Evolutionary conservation across 1,139 yeast species (phyloP).

Genomic region (Lodderomyces beijingensis): DNA sequence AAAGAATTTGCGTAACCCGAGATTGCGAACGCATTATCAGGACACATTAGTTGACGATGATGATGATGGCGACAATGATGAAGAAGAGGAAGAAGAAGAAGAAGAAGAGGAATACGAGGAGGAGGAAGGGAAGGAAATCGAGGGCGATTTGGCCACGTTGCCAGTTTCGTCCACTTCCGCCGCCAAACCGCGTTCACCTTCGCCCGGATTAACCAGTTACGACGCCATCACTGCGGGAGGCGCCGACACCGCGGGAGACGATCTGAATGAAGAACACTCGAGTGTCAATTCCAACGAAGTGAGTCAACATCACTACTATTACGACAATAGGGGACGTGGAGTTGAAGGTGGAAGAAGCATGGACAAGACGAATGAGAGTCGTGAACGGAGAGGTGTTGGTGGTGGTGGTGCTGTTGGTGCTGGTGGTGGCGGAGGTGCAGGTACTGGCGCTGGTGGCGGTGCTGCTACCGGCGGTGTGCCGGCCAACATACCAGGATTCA

Average conservation of each 20-base stretch:
- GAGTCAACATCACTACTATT: background rate
- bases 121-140: constrained; percentile 1
- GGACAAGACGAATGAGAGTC: too few relatives aligned
- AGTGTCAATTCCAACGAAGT: background rate
- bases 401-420: constrained; percentile 2
- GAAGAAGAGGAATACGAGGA: background rate
- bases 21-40: constrained; percentile 34
- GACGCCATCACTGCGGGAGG: too few relatives aligned
- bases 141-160: background rate
- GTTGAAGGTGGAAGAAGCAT: background rate
- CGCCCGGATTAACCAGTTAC: too few relatives aligned
- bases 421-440: background rate
- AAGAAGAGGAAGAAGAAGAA: constrained; percentile 4
- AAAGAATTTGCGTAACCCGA: constrained; percentile 30
- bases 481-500: constrained; percentile 17
- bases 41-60: too few relatives aligned
- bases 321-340: constrained; percentile 2
- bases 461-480: constrained; percentile 11
- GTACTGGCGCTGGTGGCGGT: background rate
- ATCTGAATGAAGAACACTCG: background rate
- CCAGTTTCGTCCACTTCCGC: background rate
- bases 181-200: too few relatives aligned
- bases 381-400: constrained; percentile 1
- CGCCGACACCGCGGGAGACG: background rate
- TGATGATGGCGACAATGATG: constrained; percentile 3